A percentile compares a stretch with the other conserved stretches of the same genome.
Conservation (phyloP, 768 basidiomycete genomes). For the Tricholoma flavovirens region DNA sequence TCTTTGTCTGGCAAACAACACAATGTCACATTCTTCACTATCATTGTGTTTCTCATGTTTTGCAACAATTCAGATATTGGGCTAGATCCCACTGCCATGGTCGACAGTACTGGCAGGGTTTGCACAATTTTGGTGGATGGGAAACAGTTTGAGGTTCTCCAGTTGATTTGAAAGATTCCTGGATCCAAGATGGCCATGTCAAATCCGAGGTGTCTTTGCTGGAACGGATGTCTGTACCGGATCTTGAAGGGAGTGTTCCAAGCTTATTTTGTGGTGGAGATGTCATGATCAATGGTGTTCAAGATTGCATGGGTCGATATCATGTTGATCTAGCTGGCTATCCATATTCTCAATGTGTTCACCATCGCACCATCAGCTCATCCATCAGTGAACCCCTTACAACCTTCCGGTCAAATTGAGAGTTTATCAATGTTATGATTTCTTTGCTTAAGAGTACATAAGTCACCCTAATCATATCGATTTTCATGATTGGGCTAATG, state of each 20-base stretch:
- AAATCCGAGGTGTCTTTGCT: neutral
- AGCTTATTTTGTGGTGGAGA: neutral
- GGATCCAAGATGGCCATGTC: neutral
- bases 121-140: neutral
- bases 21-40: neutral
- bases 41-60: neutral
- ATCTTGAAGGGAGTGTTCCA: neutral
- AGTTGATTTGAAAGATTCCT: neutral
- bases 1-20: neutral
- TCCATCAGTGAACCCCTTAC: neutral
- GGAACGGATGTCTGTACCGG: neutral
- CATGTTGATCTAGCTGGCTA: neutral
- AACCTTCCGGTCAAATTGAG: neutral
- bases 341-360: neutral
- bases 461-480: neutral
- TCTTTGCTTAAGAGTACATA: neutral
- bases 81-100: neutral
- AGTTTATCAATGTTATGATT: neutral
- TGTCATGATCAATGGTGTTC: neutral
- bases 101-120: neutral
- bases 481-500: neutral
- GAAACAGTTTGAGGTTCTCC: neutral
- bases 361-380: neutral
- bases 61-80: neutral
- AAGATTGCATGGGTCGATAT: neutral